Conservation (phyloP, 2,329 filamentous ascomycete species). For the Ophiostoma sp. region DNA sequence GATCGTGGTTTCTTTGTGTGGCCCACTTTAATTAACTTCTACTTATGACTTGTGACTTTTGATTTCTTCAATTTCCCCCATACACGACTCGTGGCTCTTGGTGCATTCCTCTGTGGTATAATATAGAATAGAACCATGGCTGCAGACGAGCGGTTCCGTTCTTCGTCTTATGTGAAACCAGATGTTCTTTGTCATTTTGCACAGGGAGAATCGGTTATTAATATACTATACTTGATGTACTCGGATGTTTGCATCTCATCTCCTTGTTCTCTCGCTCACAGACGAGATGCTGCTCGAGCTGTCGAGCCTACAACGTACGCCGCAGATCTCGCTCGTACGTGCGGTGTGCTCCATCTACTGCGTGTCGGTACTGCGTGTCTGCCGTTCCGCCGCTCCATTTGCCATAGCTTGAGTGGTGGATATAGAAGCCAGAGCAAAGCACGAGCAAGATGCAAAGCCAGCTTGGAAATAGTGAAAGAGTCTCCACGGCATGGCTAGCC, state of each 20-base stretch:
- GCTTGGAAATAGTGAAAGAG: neutral
- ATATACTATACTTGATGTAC: neutral
- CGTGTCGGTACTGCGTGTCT: neutral
- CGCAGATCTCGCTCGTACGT: too few relatives aligned
- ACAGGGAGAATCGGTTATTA: neutral
- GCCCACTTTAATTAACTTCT: neutral
- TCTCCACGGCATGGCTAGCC: neutral
- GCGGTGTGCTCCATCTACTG: too few relatives aligned
- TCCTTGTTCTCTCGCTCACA: neutral
- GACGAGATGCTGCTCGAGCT: too few relatives aligned
- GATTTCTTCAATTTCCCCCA: neutral
- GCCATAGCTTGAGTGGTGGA: neutral
- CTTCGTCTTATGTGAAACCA: neutral
- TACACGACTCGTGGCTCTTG: neutral
- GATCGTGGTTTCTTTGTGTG: neutral
- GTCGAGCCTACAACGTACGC: too few relatives aligned
- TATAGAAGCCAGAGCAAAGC: neutral
- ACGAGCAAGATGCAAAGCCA: neutral
- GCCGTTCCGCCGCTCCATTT: conserved; percentile 1
- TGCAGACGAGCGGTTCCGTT: conserved; percentile 6
- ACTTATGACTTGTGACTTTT: neutral
- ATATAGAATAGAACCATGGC: neutral
- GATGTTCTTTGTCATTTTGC: neutral
- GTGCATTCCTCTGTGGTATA: neutral
- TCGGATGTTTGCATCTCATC: neutral